Evolutionary conservation across 169 alveolate species (phyloP).

Genomic region (Cryptosporidium tyzzeri): DNA sequence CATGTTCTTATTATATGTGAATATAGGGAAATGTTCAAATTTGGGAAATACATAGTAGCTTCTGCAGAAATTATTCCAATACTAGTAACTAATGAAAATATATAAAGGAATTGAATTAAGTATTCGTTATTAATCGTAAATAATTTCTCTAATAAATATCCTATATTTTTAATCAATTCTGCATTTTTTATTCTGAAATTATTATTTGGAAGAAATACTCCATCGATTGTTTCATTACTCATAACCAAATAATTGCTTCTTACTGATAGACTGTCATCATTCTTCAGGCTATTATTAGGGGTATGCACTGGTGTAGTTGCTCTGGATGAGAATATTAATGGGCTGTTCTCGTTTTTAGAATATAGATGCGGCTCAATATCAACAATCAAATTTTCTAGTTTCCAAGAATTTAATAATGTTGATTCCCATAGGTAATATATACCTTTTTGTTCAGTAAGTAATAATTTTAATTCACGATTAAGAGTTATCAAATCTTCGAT

Average conservation of each 20-base stretch:
- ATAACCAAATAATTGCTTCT: neutral
- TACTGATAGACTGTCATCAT: neutral
- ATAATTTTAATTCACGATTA: conserved; percentile 27
- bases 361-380: neutral
- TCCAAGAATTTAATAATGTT: conserved; percentile 30
- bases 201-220: neutral
- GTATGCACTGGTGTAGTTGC: neutral
- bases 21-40: conserved; percentile 22
- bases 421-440: conserved; percentile 20
- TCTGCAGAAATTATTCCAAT: conserved; percentile 49
- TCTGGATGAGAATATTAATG: neutral
- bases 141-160: neutral
- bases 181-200: neutral
- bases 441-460: conserved; percentile 24
- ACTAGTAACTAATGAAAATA: conserved; percentile 4
- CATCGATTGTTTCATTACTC: neutral
- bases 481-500: conserved; percentile 9
- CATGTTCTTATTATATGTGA: conserved; percentile 14
- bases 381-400: conserved; percentile 11
- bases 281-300: neutral
- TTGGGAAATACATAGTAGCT: conserved; percentile 41
- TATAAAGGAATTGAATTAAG: neutral
- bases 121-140: neutral
- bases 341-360: neutral
- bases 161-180: neutral